phyloP scores from a whole-genome alignment of 2,329 filamentous ascomycete species.

The Ascochyta fabae region DNA sequence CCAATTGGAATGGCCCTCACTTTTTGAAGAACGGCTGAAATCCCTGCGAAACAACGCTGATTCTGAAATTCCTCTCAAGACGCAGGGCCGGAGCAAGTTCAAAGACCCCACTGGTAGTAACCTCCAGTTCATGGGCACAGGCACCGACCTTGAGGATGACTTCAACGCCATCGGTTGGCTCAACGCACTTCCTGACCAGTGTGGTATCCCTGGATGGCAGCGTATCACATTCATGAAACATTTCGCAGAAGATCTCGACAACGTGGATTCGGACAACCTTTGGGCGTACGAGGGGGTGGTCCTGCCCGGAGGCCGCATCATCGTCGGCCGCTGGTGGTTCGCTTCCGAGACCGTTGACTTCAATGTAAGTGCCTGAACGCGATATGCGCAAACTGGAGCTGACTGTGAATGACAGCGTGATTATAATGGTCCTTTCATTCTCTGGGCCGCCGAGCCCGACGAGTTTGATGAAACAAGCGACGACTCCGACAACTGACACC shows the following conservation, averaged over 20 bases:
- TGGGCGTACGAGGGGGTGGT: slow-evolving; percentile 60
- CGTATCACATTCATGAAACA: slow-evolving; percentile 63
- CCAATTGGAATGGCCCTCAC: slow-evolving; percentile 43
- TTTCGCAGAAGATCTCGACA: slow-evolving; percentile 42
- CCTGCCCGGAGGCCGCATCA: slow-evolving; percentile 55
- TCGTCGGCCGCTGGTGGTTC: slow-evolving; percentile 58
- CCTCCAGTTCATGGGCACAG: slow-evolving; percentile 49
- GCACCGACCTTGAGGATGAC: slow-evolving; percentile 45
- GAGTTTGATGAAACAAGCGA: slow-evolving; percentile 1
- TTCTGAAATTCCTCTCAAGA: slow-evolving; percentile 7
- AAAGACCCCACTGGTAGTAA: slow-evolving; percentile 11
- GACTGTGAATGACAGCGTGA: slow-evolving; percentile 21
- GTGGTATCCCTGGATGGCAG: slow-evolving; percentile 59
- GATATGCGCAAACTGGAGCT: slow-evolving; percentile 2
- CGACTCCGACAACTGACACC: neutral
- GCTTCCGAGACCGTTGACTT: slow-evolving; percentile 33
- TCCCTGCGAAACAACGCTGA: slow-evolving; percentile 38
- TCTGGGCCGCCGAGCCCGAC: slow-evolving; percentile 45
- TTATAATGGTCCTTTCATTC: slow-evolving; percentile 36
- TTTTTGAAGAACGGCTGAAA: slow-evolving; percentile 51
- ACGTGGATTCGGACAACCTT: slow-evolving; percentile 44
- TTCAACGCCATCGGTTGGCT: slow-evolving; percentile 55
- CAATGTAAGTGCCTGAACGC: slow-evolving; percentile 22
- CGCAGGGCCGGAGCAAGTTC: slow-evolving; percentile 15
- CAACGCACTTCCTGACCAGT: slow-evolving; percentile 57